Base-by-base conservation (phyloP, 108 stramenopile species). In the Nitzschia sp. region DNA sequence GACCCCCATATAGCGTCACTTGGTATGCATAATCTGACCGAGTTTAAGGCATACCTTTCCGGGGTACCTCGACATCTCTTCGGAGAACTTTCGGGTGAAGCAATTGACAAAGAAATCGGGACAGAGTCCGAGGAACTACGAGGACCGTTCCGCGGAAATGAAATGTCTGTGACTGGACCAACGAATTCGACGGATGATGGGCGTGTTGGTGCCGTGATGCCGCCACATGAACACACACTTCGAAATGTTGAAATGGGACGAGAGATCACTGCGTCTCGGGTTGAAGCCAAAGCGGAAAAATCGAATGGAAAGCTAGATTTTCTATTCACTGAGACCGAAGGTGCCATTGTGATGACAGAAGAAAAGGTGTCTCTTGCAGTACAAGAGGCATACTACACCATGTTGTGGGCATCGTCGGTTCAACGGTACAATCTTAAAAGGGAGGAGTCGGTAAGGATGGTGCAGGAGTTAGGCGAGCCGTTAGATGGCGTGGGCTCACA, bases 381-480 rank as follows among this genome's bases (percentile, higher is more conserved):
- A 15, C 85, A 86, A 74, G 85, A 86, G 71, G 63, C 82, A 18
- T 69, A 81, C 26, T 77, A 82, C 19, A 70, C 68, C 1, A 51
- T 86, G 2, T 68, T 86, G 23, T 64, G 77, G 19, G 77, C 82
- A 11, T 70, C 77, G 49, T 74, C 85, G 4, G 53, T 75, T 54
- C 78, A 76, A 45, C 33, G 82, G 27, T 71, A 84, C 32, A 60
- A 70, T 24, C 48, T 28, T 0, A 61, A 69, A 3, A 81, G 82
- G 46, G 25, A 60, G 17, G 58, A 72, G n/a, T 62, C 30, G 62
- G 15, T 23, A 17, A 48, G 34, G 23, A 48, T 67, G 25, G 25
- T 64, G 29, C 62, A 6, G 38, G 38, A 42, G 13, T 6, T 6
- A 6, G 38, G 38, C 38, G 38, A 42, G 13, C 38, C 6, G 13